Percentiles rank a stretch among this genome's conserved stretches.
Evolutionary conservation across 371 early-diverging fungal species (phyloP).

Genomic region (Mycotypha africana): DNA sequence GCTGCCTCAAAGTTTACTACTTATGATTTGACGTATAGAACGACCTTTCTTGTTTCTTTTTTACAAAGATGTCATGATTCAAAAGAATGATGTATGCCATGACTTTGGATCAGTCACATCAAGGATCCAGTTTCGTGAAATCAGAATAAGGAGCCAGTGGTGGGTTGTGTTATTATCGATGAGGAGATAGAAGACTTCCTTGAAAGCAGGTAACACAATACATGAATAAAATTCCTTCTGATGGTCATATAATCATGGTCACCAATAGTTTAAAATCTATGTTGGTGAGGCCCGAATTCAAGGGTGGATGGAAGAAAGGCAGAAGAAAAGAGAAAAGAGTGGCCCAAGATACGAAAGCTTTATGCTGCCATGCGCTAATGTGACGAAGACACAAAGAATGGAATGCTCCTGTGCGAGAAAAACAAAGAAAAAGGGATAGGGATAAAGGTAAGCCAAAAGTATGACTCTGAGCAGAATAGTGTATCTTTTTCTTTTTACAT

Average conservation of each 20-base stretch:
- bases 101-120: conserved; percentile 35
- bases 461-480: too few species aligned
- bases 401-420: too few species aligned
- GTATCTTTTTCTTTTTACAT: neutral
- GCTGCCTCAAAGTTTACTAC: too few species aligned
- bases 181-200: conserved; percentile 39
- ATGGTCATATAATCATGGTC: neutral
- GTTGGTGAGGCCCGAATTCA: conserved; percentile 10
- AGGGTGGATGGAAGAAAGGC: conserved; percentile 5
- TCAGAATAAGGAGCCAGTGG: conserved; percentile 29
- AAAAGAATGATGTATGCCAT: conserved; percentile 28
- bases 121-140: conserved; percentile 45
- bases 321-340: conserved; percentile 13
- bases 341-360: conserved; percentile 14
- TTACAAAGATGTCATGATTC: conserved; percentile 25
- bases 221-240: neutral
- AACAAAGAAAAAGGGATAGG: too few species aligned
- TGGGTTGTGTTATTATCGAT: conserved; percentile 45
- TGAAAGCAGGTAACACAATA: conserved; percentile 24
- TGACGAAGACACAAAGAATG: neutral
- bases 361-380: conserved; percentile 19
- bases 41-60: neutral
- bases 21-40: too few species aligned
- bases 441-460: too few species aligned
- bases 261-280: conserved; percentile 17